phyloP scores from a whole-genome alignment of 805 yeast genomes.

The Sungouiella blattae region DNA sequence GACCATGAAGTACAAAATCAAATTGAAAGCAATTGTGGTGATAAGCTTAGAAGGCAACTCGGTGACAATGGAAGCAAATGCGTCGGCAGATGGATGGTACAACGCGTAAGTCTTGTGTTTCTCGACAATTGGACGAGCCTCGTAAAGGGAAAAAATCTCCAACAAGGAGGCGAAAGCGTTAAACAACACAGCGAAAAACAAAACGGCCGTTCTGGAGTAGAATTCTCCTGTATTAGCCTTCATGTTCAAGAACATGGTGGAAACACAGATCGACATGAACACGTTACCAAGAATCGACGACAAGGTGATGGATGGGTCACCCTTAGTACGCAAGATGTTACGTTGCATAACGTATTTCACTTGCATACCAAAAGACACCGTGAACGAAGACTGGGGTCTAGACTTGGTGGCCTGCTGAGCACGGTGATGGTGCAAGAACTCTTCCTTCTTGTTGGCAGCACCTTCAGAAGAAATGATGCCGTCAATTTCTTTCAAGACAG shows the following conservation, averaged over 20 bases:
- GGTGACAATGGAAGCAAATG: constrained; percentile 57
- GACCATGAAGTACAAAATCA: constrained; percentile 51
- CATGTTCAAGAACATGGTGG: constrained; percentile 58
- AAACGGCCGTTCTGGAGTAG: constrained; percentile 56
- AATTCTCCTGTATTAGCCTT: constrained; percentile 42
- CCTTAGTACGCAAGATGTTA: constrained; percentile 46
- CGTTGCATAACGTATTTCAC: constrained; percentile 44
- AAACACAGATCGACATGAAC: constrained; percentile 51
- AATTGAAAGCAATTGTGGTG: constrained; percentile 45
- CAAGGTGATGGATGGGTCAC: constrained; percentile 47
- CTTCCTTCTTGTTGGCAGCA: constrained; percentile 13
- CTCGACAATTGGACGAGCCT: constrained; percentile 55
- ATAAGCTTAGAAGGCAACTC: constrained; percentile 52
- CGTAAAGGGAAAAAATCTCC: constrained; percentile 54
- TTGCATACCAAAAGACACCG: constrained; percentile 51
- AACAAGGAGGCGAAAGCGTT: constrained; percentile 59
- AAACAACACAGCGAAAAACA: constrained; percentile 65
- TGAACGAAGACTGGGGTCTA: constrained; percentile 49
- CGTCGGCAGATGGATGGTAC: constrained; percentile 63
- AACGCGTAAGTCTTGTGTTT: constrained; percentile 56
- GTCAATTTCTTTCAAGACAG: constrained; percentile 8
- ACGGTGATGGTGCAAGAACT: constrained; percentile 39
- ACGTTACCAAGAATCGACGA: constrained; percentile 43
- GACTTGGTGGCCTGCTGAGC: constrained; percentile 51
- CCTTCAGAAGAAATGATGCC: constrained; percentile 4